Percentiles rank a stretch among this genome's conserved stretches.
Evolutionary conservation across 441 rosid genomes (phyloP).

Genomic region (Lepidium campestre): DNA sequence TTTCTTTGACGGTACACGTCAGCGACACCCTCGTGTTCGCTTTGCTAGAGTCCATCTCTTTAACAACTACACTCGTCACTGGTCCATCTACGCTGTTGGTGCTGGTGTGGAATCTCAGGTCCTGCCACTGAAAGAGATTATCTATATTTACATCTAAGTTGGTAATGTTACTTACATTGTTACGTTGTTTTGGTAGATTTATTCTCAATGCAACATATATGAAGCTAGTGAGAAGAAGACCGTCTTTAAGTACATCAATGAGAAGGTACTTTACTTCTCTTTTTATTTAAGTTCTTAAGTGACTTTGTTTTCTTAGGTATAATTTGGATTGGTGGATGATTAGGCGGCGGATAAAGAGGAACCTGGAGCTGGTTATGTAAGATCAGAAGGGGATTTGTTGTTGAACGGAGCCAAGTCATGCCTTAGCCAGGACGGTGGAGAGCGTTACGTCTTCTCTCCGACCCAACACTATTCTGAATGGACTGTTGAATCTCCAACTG

Average conservation of each 20-base stretch:
- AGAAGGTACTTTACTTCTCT: constrained; percentile 43
- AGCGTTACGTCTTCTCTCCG: constrained; percentile 52
- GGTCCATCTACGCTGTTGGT: constrained; percentile 96
- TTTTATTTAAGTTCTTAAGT: background rate
- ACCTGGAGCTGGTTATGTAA: constrained; percentile 48
- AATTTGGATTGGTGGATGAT: constrained; percentile 3
- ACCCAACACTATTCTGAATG: constrained; percentile 58
- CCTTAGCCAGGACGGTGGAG: constrained; percentile 25
- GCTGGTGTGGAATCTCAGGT: constrained; percentile 95
- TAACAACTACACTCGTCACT: constrained; percentile 81
- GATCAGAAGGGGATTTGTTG: constrained; percentile 76
- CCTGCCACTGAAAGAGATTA: background rate
- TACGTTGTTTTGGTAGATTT: constrained; percentile 42
- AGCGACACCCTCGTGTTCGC: constrained; percentile 91
- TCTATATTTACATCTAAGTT: background rate
- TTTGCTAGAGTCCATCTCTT: constrained; percentile 79
- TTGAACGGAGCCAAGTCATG: constrained; percentile 56
- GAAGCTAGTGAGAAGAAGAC: constrained; percentile 89
- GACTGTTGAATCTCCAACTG: constrained; percentile 67
- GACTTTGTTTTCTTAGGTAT: background rate
- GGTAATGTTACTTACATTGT: background rate
- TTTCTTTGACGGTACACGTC: constrained; percentile 85
- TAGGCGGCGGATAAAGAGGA: constrained; percentile 72
- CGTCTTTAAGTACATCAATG: constrained; percentile 67
- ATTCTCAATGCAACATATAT: constrained; percentile 86